Evolutionary conservation across 1,284 basidiomycete genomes (phyloP).

Genomic region (Exobasidium rhododendri): DNA sequence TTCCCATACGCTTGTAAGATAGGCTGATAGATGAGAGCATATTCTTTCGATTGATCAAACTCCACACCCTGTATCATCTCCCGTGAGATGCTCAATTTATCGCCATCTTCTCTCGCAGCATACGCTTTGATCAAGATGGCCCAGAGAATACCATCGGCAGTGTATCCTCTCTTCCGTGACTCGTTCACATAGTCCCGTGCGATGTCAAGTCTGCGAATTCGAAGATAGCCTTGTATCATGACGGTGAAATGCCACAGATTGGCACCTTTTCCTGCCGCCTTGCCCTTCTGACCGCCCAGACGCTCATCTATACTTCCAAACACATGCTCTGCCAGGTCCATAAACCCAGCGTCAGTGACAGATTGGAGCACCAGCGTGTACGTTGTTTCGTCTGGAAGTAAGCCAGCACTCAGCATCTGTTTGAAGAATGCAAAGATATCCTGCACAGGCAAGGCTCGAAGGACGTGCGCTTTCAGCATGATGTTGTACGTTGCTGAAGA

Average conservation of each 20-base stretch:
- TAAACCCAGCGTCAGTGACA: constrained; percentile 71
- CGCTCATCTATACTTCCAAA: constrained; percentile 56
- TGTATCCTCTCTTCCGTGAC: constrained; percentile 68
- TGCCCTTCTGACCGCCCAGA: constrained; percentile 20
- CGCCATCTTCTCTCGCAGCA: constrained; percentile 19
- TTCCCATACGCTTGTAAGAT: neutral
- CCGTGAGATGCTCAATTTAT: neutral
- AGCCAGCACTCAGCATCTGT: constrained; percentile 60
- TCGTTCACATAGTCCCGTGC: constrained; percentile 72
- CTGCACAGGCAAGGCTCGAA: constrained; percentile 72
- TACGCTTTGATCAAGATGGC: constrained; percentile 61
- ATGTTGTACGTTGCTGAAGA: constrained; percentile 58
- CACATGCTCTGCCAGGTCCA: constrained; percentile 68
- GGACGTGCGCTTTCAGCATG: constrained; percentile 79
- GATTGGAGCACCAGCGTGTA: constrained; percentile 79
- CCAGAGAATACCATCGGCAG: constrained; percentile 71
- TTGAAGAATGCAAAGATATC: constrained; percentile 68
- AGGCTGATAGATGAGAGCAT: neutral
- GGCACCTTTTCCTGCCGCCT: constrained; percentile 35
- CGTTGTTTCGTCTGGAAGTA: constrained; percentile 66
- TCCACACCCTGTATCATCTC: neutral
- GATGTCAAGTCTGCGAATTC: constrained; percentile 60
- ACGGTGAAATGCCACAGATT: constrained; percentile 71
- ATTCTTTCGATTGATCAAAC: neutral
- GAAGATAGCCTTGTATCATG: constrained; percentile 75